Percentiles rank a stretch among this genome's conserved stretches.
phyloP scores from a whole-genome alignment of 345 rosid genomes.

The Salix udensis region DNA sequence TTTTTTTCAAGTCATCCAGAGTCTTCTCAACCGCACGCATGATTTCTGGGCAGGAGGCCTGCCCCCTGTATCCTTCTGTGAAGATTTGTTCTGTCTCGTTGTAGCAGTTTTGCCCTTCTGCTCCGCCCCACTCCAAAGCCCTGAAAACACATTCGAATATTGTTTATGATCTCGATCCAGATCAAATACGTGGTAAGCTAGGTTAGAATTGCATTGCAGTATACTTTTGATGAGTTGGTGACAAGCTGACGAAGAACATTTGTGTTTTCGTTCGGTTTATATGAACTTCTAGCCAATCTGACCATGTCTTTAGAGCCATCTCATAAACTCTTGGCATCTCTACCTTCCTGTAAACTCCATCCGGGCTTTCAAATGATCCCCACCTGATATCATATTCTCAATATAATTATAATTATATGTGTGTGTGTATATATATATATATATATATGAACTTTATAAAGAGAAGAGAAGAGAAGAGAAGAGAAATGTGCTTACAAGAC shows the following conservation, averaged over 20 bases:
- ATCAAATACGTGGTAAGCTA: neutral
- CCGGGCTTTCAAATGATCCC: slow-evolving; percentile 25
- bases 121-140: slow-evolving; percentile 79
- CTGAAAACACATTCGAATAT: slow-evolving; percentile 22
- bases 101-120: slow-evolving; percentile 46
- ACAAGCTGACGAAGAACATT: slow-evolving; percentile 24
- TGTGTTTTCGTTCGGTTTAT: slow-evolving; percentile 19
- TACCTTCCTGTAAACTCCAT: slow-evolving; percentile 18
- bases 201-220: neutral
- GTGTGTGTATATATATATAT: too few species aligned
- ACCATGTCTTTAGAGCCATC: slow-evolving; percentile 30
- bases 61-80: slow-evolving; percentile 52
- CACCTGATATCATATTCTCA: slow-evolving; percentile 11
- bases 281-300: slow-evolving; percentile 29
- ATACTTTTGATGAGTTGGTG: slow-evolving; percentile 31
- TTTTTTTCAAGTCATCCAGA: slow-evolving; percentile 32
- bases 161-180: neutral
- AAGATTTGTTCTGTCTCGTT: slow-evolving; percentile 46
- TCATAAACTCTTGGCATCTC: slow-evolving; percentile 34
- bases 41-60: slow-evolving; percentile 47
- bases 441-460: neutral
- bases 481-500: slow-evolving; percentile 17
- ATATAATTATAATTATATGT: neutral
- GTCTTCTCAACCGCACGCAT: slow-evolving; percentile 46
- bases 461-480: too few species aligned